phyloP scores from a whole-genome alignment of 177 flowering plant genomes.

The Vitis hybrid region DNA sequence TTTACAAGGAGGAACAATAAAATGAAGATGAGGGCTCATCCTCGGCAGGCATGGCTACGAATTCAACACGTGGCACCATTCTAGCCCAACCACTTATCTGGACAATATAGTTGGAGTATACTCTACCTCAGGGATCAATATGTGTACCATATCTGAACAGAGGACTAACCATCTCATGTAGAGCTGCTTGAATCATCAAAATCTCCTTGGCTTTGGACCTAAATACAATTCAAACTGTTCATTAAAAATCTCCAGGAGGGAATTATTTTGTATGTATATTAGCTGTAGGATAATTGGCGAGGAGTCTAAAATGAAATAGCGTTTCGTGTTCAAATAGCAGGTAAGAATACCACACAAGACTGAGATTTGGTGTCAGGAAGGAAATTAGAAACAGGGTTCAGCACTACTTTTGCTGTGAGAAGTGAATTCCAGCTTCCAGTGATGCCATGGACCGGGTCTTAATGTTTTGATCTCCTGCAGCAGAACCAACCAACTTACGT shows the following conservation, averaged over 20 bases:
- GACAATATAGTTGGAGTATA: neutral
- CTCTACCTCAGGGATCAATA: neutral
- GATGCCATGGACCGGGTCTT: neutral
- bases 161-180: neutral
- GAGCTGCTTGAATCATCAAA: neutral
- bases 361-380: neutral
- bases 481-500: neutral
- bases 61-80: slow-evolving; percentile 19
- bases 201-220: neutral
- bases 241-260: neutral
- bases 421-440: neutral
- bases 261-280: no score
- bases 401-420: neutral
- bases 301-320: neutral
- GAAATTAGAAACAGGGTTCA: neutral
- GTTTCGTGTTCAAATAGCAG: neutral
- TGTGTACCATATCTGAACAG: neutral
- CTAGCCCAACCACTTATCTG: slow-evolving; percentile 1
- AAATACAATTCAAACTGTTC: neutral
- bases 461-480: neutral
- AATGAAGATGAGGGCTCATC: slow-evolving; percentile 14
- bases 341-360: neutral
- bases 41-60: slow-evolving; percentile 12
- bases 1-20: slow-evolving; percentile 10
- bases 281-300: neutral